Evolutionary conservation across 805 yeast genomes (phyloP).

Genomic region (Candida oleophila): DNA sequence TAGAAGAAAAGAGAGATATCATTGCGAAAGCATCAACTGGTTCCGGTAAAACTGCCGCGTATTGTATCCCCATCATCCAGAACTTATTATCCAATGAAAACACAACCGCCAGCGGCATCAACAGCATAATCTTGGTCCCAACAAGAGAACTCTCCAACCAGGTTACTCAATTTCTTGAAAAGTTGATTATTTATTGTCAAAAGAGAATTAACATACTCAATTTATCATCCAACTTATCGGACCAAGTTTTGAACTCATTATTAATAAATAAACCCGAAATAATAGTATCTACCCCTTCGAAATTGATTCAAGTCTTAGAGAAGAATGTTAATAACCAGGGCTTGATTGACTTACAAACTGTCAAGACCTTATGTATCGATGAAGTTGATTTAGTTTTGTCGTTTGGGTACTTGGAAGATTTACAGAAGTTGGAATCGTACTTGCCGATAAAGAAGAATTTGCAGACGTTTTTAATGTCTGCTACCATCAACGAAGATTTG

Average conservation of each 20-base stretch:
- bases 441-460: slow-evolving; percentile 72
- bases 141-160: slow-evolving; percentile 90
- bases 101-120: slow-evolving; percentile 27
- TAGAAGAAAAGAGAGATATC: slow-evolving; percentile 86
- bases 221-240: slow-evolving; percentile 63
- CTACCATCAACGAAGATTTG: slow-evolving; percentile 87
- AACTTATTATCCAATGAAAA: slow-evolving; percentile 50
- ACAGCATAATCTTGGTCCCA: slow-evolving; percentile 82
- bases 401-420: slow-evolving; percentile 88
- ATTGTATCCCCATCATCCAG: slow-evolving; percentile 83
- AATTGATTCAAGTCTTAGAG: slow-evolving; percentile 57
- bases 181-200: slow-evolving; percentile 69
- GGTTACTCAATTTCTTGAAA: slow-evolving; percentile 67
- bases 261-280: slow-evolving; percentile 77
- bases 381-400: slow-evolving; percentile 91
- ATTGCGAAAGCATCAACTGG: slow-evolving; percentile 95
- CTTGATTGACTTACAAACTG: slow-evolving; percentile 49
- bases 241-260: slow-evolving; percentile 67
- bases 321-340: slow-evolving; percentile 34
- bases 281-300: slow-evolving; percentile 83
- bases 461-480: slow-evolving; percentile 95
- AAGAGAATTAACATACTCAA: slow-evolving; percentile 64
- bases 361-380: slow-evolving; percentile 80
- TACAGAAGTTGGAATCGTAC: slow-evolving; percentile 58
- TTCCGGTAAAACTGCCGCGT: slow-evolving; percentile 93